These are phyloP conservation scores for Dothiorella sarmentorum DNA, from an alignment of 2,329 filamentous ascomycete species.

Conservation along the genomic window DNA sequence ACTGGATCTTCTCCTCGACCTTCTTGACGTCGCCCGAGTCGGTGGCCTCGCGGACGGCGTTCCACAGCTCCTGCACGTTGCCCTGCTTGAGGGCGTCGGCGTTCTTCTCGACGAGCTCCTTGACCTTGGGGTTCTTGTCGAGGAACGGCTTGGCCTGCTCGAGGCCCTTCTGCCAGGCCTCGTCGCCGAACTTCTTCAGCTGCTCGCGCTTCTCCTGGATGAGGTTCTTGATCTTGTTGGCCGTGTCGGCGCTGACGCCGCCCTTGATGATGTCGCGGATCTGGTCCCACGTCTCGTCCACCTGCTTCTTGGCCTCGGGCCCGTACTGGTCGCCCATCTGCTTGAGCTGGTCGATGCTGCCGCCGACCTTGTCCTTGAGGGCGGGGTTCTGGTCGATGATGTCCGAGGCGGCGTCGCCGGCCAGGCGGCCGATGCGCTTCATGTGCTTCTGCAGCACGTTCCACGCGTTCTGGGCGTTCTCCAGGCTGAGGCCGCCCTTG, in stretches of 20 bases:
- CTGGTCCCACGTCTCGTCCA: conserved; percentile 68
- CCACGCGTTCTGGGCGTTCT: conserved; percentile 60
- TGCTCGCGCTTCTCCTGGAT: conserved; percentile 68
- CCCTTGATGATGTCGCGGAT: conserved; percentile 61
- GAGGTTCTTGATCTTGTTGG: conserved; percentile 54
- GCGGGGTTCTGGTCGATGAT: conserved; percentile 71
- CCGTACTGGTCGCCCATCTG: conserved; percentile 66
- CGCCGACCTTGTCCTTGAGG: conserved; percentile 68
- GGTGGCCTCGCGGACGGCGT: conserved; percentile 59
- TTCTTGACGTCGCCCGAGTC: conserved; percentile 59
- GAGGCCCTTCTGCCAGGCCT: conserved; percentile 68
- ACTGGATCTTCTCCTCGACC: conserved; percentile 60
- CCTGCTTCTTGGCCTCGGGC: conserved; percentile 72
- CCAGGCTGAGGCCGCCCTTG: conserved; percentile 57
- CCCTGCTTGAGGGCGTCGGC: conserved; percentile 64
- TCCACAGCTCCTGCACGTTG: conserved; percentile 61
- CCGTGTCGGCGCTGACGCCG: conserved; percentile 58
- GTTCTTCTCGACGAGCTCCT: conserved; percentile 70
- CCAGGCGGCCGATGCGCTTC: conserved; percentile 57
- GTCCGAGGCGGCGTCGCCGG: conserved; percentile 60
- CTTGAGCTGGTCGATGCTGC: conserved; percentile 66
- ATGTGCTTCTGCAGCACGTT: conserved; percentile 61
- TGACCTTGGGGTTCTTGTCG: conserved; percentile 73
- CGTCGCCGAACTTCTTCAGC: conserved; percentile 64
- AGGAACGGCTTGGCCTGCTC: conserved; percentile 69